Conservation (phyloP, 2,329 filamentous ascomycete genomes). For the Colletotrichum aenigma region DNA sequence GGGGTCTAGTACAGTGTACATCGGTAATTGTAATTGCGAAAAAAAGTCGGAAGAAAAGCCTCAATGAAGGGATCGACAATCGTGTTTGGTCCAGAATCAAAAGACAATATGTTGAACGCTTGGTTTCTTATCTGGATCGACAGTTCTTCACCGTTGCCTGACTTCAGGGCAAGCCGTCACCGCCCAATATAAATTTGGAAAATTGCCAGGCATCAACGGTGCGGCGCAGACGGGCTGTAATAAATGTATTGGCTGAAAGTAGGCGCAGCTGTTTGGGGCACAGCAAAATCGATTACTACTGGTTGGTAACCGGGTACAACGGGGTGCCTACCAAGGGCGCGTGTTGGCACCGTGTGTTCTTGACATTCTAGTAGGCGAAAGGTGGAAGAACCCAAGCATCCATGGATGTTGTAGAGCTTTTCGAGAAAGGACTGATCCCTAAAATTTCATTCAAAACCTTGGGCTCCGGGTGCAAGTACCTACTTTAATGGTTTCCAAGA, state of each 20-base stretch:
- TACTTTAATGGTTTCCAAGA: neutral
- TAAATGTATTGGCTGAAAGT: neutral
- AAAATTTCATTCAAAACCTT: neutral
- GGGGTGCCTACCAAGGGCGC: neutral
- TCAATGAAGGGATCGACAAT: neutral
- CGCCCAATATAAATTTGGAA: neutral
- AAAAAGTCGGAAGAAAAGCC: neutral
- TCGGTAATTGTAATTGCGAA: neutral
- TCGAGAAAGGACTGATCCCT: neutral
- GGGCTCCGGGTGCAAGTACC: rapidly evolving
- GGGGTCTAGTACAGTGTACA: neutral
- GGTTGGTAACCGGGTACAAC: neutral
- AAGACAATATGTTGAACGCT: rapidly evolving
- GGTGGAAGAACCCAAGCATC: neutral
- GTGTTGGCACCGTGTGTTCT: neutral
- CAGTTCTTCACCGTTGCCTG: neutral
- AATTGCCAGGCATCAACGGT: neutral
- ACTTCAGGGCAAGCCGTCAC: neutral
- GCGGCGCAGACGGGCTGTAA: neutral
- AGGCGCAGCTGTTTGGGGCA: neutral
- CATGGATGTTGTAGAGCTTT: neutral
- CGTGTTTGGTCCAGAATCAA: neutral
- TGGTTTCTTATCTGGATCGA: neutral
- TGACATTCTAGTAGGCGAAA: neutral
- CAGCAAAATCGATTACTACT: neutral